These are phyloP conservation scores for Vanrija humicola DNA, from an alignment of 1,284 basidiomycete genomes.

Conservation along the genomic window DNA sequence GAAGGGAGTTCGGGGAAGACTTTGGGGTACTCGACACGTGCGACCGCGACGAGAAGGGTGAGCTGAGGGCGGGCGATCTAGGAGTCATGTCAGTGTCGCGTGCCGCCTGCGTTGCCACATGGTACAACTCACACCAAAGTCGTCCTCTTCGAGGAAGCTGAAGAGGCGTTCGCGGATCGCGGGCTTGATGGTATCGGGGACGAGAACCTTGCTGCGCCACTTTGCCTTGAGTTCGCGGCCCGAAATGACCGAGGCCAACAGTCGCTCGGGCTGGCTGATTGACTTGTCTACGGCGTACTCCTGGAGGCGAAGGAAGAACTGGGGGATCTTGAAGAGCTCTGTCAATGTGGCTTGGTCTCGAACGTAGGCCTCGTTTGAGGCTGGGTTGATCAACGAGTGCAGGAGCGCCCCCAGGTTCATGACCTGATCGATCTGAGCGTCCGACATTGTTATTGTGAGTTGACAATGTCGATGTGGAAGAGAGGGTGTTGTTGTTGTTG, in stretches of 20 bases:
- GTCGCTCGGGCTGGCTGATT: conserved; percentile 35
- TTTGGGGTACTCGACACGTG: conserved; percentile 43
- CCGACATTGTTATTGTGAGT: too few species aligned
- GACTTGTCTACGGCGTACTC: conserved; percentile 34
- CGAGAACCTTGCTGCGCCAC: conserved; percentile 46
- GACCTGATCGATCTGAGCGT: too few species aligned
- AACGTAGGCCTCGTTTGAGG: conserved; percentile 32
- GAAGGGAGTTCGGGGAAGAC: conserved; percentile 40
- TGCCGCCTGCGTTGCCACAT: conserved; percentile 29
- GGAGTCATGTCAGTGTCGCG: conserved; percentile 8
- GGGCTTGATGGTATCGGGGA: conserved; percentile 44
- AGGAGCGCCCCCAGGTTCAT: conserved; percentile 26
- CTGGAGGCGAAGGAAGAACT: conserved; percentile 22
- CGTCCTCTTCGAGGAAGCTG: conserved; percentile 45
- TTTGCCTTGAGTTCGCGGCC: conserved; percentile 47
- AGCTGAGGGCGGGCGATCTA: conserved; percentile 49
- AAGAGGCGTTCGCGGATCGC: conserved; percentile 43
- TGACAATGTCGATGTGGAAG: background rate
- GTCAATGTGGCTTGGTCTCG: conserved; percentile 38
- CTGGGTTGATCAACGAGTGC: conserved; percentile 34
- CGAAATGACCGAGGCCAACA: conserved; percentile 43
- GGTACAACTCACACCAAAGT: conserved; percentile 27
- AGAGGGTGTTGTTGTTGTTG: background rate
- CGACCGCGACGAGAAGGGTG: conserved; percentile 41
- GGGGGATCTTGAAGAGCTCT: conserved; percentile 30